These are phyloP conservation scores for Metschnikowia proteae DNA, from an alignment of 805 yeast species.

Conservation along the genomic window DNA sequence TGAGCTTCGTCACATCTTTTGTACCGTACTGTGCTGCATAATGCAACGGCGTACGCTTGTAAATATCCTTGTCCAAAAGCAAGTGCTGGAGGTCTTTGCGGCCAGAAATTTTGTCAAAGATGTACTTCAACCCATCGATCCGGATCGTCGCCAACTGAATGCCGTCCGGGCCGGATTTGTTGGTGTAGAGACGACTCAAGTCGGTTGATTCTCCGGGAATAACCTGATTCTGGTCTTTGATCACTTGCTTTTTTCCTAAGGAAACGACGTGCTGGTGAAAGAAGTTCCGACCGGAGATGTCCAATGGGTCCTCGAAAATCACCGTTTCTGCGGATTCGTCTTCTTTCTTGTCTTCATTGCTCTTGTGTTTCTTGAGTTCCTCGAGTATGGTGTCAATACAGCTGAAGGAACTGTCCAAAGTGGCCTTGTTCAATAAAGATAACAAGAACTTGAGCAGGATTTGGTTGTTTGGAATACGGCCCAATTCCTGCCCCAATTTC, in stretches of 20 bases:
- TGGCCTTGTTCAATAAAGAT: constrained; percentile 61
- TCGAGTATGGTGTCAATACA: constrained; percentile 53
- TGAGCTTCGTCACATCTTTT: constrained; percentile 53
- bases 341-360: neutral
- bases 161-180: constrained; percentile 48
- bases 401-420: constrained; percentile 48
- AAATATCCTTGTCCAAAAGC: constrained; percentile 66
- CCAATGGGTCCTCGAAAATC: constrained; percentile 45
- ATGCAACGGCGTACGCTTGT: constrained; percentile 81
- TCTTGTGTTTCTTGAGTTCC: constrained; percentile 11
- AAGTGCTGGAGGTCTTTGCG: constrained; percentile 17
- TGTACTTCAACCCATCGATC: constrained; percentile 55
- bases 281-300: constrained; percentile 77
- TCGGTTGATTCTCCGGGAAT: constrained; percentile 38
- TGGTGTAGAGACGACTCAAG: constrained; percentile 24
- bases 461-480: constrained; percentile 34
- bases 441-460: constrained; percentile 55
- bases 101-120: constrained; percentile 47
- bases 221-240: constrained; percentile 37
- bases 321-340: neutral
- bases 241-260: constrained; percentile 59
- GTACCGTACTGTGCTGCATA: constrained; percentile 87
- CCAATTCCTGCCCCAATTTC: constrained; percentile 41
- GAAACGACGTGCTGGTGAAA: constrained; percentile 80
- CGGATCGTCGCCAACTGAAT: constrained; percentile 46